These are phyloP conservation scores for Aquilaria malaccensis DNA, from an alignment of 345 rosid species.

Conservation along the genomic window DNA sequence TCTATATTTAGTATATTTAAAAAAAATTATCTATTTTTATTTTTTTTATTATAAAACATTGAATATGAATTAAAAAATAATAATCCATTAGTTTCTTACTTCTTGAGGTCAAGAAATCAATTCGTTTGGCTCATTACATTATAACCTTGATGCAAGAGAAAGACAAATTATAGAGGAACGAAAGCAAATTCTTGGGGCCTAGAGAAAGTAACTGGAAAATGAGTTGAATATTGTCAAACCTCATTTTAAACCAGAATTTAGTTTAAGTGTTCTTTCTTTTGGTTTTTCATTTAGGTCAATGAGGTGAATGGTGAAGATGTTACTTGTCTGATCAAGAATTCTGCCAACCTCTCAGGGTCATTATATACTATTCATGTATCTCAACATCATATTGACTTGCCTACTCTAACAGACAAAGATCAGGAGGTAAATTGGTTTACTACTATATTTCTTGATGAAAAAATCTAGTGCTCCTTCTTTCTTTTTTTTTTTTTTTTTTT, in stretches of 20 bases:
- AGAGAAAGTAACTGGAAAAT: not conserved
- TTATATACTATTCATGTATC: constrained; percentile 66
- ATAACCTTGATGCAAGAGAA: not conserved
- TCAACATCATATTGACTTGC: constrained; percentile 53
- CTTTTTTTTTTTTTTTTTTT: too few species aligned
- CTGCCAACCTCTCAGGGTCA: constrained; percentile 47
- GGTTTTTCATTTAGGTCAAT: constrained; percentile 31
- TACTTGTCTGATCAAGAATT: constrained; percentile 56
- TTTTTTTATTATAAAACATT: too few species aligned
- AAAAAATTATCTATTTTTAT: too few species aligned
- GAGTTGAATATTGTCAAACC: not conserved
- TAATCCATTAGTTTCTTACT: too few species aligned
- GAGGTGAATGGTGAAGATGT: constrained; percentile 58
- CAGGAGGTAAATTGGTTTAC: constrained; percentile 33
- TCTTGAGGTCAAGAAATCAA: too few species aligned
- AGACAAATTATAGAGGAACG: not conserved
- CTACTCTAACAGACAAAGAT: constrained; percentile 56
- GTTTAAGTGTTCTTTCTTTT: constrained; percentile 5
- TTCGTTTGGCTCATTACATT: too few species aligned
- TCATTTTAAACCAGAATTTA: not conserved
- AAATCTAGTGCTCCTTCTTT: too few species aligned
- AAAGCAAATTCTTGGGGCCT: not conserved
- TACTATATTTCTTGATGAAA: too few species aligned
- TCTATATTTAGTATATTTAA: too few species aligned
- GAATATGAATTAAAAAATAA: too few species aligned